These are phyloP conservation scores for Haplosporangium gracile DNA, from an alignment of 192 early-diverging fungal genomes.

Conservation along the genomic window DNA sequence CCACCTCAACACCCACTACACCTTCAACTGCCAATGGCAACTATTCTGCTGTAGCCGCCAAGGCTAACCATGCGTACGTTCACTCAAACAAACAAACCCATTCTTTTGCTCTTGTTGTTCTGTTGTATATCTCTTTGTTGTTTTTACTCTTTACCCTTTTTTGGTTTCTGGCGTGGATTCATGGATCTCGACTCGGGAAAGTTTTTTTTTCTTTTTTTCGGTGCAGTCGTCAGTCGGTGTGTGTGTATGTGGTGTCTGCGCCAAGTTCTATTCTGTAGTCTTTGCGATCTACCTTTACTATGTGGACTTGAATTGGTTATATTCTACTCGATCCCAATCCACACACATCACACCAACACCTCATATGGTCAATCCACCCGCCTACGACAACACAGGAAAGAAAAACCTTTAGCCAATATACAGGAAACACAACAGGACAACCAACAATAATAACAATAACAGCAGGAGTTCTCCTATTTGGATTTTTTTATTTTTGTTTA, in stretches of 20 bases:
- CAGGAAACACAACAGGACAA: background rate
- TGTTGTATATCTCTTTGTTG: background rate
- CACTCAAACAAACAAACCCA: background rate
- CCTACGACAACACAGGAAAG: background rate
- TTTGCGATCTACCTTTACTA: background rate
- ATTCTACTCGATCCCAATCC: conserved; percentile 2
- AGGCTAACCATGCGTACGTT: conserved; percentile 55
- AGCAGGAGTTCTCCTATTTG: background rate
- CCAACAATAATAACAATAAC: background rate
- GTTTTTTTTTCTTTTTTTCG: conserved; percentile 4
- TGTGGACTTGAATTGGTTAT: background rate
- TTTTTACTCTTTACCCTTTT: background rate
- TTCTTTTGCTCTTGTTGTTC: background rate
- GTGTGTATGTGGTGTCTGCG: background rate
- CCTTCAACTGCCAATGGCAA: conserved; percentile 46
- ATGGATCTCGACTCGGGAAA: background rate
- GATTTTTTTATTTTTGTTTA: conserved; percentile 8
- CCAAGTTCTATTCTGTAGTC: background rate
- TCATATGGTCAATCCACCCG: background rate
- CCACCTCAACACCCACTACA: conserved; percentile 11
- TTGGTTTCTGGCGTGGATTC: background rate
- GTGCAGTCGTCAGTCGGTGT: background rate
- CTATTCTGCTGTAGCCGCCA: conserved; percentile 55
- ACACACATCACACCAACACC: background rate
- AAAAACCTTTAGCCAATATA: background rate